phyloP scores from a whole-genome alignment of 768 basidiomycete species.

The Cubamyces sp. region DNA sequence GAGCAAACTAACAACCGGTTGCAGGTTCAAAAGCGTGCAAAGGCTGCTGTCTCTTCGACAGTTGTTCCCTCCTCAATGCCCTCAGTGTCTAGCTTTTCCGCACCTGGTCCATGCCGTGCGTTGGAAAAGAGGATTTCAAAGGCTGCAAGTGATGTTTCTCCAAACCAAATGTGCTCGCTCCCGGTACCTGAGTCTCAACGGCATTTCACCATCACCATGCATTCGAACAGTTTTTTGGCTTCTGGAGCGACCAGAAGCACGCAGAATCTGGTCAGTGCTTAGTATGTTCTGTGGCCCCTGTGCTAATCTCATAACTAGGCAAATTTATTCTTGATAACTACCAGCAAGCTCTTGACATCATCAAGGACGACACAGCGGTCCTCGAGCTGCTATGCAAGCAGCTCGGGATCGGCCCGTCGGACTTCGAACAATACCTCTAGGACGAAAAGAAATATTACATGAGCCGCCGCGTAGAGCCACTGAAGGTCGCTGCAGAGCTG shows the following conservation, averaged over 20 bases:
- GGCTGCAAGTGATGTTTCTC: slow-evolving; percentile 35
- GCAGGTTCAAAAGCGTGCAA: too few species aligned
- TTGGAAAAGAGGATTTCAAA: slow-evolving; percentile 35
- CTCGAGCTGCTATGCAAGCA: neutral
- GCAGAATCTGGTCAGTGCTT: slow-evolving; percentile 26
- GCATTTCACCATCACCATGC: slow-evolving; percentile 36
- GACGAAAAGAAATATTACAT: slow-evolving; percentile 23
- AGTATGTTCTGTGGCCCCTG: neutral
- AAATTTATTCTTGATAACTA: slow-evolving; percentile 23
- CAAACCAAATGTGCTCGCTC: slow-evolving; percentile 31
- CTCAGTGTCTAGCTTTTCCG: too few species aligned
- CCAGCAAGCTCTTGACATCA: neutral
- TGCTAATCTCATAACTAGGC: neutral
- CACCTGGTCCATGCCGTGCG: slow-evolving; percentile 30
- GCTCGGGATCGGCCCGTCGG: neutral
- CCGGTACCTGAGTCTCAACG: slow-evolving; percentile 28
- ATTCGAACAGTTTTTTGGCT: slow-evolving; percentile 28
- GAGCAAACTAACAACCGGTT: neutral
- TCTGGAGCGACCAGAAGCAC: slow-evolving; percentile 33
- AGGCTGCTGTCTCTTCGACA: slow-evolving; percentile 32
- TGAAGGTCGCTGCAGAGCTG: slow-evolving; percentile 6
- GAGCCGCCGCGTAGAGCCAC: slow-evolving; percentile 21
- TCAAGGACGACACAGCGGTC: slow-evolving; percentile 1
- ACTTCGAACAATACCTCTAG: slow-evolving; percentile 17
- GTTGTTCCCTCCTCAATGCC: slow-evolving; percentile 38